phyloP scores from a whole-genome alignment of 306 rosid species.

The Vachellia collinsii region DNA sequence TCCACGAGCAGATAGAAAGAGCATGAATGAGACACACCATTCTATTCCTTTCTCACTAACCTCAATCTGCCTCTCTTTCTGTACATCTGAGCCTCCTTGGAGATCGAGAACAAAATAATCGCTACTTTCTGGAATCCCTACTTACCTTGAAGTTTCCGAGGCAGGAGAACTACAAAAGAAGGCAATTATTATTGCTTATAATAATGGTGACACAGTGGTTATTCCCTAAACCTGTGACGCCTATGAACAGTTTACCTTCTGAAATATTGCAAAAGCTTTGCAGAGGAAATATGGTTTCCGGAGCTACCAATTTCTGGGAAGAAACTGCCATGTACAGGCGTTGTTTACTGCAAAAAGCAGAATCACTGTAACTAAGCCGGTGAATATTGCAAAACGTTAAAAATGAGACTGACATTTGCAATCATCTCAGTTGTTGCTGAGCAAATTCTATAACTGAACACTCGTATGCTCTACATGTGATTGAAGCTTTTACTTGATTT shows the following conservation, averaged over 20 bases:
- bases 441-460: background rate
- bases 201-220: constrained; percentile 21
- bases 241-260: constrained; percentile 60
- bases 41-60: background rate
- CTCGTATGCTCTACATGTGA: background rate
- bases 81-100: constrained; percentile 18
- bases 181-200: constrained; percentile 4
- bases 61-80: background rate
- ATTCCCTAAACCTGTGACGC: constrained; percentile 12
- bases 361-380: constrained; percentile 29
- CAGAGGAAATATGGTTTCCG: constrained; percentile 60
- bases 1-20: constrained; percentile 6
- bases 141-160: constrained; percentile 50
- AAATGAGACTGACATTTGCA: background rate
- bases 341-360: constrained; percentile 68
- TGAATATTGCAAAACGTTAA: constrained; percentile 20
- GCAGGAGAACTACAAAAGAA: constrained; percentile 64
- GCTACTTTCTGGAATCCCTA: constrained; percentile 29
- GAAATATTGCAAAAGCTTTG: constrained; percentile 63
- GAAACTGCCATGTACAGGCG: constrained; percentile 50
- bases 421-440: constrained; percentile 13
- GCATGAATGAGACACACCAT: background rate
- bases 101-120: constrained; percentile 36
- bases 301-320: constrained; percentile 58
- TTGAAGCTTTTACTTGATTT: constrained; percentile 27